Conservation (phyloP, 352 stramenopile species). For the Aphanomyces invadans region DNA sequence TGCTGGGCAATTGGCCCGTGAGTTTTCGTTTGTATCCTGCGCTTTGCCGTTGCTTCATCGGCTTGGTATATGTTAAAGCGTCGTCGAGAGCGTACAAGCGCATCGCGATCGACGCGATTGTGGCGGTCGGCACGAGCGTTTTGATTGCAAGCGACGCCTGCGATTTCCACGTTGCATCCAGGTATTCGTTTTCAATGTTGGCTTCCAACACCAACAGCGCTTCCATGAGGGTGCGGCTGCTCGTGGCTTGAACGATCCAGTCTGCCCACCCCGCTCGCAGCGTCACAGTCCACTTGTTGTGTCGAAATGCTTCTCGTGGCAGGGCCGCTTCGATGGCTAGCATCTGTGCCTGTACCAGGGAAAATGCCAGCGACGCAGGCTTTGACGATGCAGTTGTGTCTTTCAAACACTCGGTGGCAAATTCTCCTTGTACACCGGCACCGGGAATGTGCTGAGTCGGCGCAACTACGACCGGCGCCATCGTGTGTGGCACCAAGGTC, state of each 20-base stretch:
- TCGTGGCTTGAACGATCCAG: conserved; percentile 54
- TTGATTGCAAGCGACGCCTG: conserved; percentile 54
- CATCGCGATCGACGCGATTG: conserved; percentile 65
- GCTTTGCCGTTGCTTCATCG: conserved; percentile 53
- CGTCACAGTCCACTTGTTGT: conserved; percentile 50
- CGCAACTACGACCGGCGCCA: not conserved
- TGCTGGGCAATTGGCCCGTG: too few relatives aligned
- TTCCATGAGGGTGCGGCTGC: conserved; percentile 42
- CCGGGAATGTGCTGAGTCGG: conserved; percentile 6
- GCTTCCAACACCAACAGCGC: conserved; percentile 66
- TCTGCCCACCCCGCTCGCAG: conserved; percentile 72
- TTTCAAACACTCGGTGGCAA: conserved; percentile 13
- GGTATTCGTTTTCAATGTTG: conserved; percentile 64
- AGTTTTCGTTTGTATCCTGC: conserved; percentile 14
- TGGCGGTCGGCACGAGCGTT: conserved; percentile 46
- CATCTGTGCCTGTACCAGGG: conserved; percentile 56
- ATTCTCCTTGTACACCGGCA: conserved; percentile 16
- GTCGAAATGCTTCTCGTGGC: conserved; percentile 69
- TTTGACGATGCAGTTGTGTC: not conserved
- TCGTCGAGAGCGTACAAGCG: conserved; percentile 71
- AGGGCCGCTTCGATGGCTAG: conserved; percentile 65
- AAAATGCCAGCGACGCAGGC: conserved; percentile 31
- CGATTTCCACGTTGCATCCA: conserved; percentile 68
- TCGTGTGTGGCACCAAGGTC: not conserved
- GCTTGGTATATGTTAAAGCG: conserved; percentile 56